Evolutionary conservation across 495 filamentous ascomycete species (phyloP), one percentile per base, ranked within the genome.

Genomic region (Hyaloscypha finlandica): DNA sequence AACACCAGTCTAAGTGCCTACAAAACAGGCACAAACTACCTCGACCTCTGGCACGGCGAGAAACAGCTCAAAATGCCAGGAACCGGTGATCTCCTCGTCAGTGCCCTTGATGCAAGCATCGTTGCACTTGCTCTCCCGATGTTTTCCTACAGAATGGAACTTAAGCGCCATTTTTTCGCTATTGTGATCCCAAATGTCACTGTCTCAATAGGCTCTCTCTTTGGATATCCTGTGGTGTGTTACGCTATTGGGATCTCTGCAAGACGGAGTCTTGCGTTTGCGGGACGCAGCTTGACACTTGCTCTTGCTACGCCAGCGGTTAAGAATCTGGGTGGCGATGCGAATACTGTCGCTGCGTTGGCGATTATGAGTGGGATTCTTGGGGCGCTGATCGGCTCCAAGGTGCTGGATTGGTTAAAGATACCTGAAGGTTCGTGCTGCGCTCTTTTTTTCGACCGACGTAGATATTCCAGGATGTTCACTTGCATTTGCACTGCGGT

Each of bases 41-140:
- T 79, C 29, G 66, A 76, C 55, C 76, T 86, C 52, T 83, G 79
- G 78, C 14, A 69, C 29, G 70, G 73, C 12, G 65, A 72, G 20
- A 65, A 67, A 2, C 22, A 68, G 8, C 69, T 67, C 16, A 66
- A 64, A 4, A 57, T 70, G 29, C 81, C 82, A 1, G 83, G 83
- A 5, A 83, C 83, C 3, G 83, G 81, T 19, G 82, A 86, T 63
- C 64, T 86, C 45, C 78, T 86, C 62, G 67, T 76, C 57, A 79
- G 75, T 52, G 64, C 81, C 20, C 74, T 86, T 3, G 81, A 87
- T 73, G 81, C 81, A 0, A 77, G 77, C 61, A 86, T 87, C 67
- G 79, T 87, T 6, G 74, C 83, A 2, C 78, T 87, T 8, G 83
- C 84, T 6, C 72, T 86, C 11, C 83, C 84, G 0, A 84, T 86